Percentiles rank a stretch among this genome's conserved stretches.
Evolutionary conservation across 257 asterid species (phyloP).

Genomic region (Gentiana straminea): DNA sequence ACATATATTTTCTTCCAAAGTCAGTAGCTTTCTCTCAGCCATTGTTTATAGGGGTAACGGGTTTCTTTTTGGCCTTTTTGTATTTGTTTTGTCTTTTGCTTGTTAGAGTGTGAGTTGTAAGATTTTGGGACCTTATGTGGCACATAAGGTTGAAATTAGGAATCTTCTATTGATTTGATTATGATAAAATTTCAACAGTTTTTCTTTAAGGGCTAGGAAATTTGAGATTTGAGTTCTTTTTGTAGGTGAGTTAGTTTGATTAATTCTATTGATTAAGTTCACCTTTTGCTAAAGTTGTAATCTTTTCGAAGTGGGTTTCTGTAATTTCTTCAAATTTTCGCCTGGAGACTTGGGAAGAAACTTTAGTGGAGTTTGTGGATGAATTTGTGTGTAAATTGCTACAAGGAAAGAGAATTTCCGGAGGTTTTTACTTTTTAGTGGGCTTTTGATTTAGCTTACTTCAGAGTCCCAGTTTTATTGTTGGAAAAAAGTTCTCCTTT

Average conservation of each 20-base stretch:
- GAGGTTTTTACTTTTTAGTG: constrained; percentile 3
- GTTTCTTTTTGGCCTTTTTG: no score
- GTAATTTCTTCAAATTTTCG: constrained; percentile 3
- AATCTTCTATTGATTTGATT: constrained; percentile 30
- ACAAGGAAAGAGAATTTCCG: constrained; percentile 6
- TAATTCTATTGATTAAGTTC: constrained; percentile 4
- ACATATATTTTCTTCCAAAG: constrained; percentile 6
- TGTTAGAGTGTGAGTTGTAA: constrained; percentile 9
- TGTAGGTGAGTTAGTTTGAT: constrained; percentile 8
- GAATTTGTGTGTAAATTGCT: constrained; percentile 1
- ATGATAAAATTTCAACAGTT: neutral
- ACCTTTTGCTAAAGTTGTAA: constrained; percentile 12
- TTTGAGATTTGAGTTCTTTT: constrained; percentile 33
- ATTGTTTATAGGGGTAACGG: neutral
- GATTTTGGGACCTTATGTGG: constrained; percentile 18
- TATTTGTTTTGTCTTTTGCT: no score
- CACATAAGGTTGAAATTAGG: constrained; percentile 27
- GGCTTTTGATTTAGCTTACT: neutral
- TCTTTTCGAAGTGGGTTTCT: constrained; percentile 16
- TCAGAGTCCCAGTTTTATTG: constrained; percentile 3
- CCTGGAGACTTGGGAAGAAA: constrained; percentile 6
- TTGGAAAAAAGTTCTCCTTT: constrained; percentile 2
- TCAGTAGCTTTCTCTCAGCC: neutral
- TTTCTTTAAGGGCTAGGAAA: constrained; percentile 11
- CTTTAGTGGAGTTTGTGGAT: constrained; percentile 2